Base-by-base conservation (phyloP, 108 stramenopile species). In the Mediolabrus comicus region DNA sequence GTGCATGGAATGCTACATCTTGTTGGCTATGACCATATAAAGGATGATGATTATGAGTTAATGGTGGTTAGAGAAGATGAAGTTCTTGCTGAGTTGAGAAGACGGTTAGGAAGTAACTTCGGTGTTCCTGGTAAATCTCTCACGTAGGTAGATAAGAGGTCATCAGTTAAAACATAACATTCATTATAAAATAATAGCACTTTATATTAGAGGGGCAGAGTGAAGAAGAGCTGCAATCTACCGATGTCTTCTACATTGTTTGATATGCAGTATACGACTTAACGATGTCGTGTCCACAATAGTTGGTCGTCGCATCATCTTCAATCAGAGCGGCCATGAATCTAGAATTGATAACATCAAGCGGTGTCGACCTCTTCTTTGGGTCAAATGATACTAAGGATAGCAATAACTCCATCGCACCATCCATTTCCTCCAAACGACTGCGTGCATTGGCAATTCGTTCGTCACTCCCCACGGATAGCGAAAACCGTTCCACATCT, bases 1-100 rank as follows among this genome's bases (percentile, higher is more conserved):
- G 86, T 97, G n/a, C 98, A 98, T 66, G 96, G 98, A 10, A 85
- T 98, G 88, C 73, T 97, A 12, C 98, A 98, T 77, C 74, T 98
- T 55, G 91, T 97, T 1, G 97, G 96, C 26, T 90, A 97, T 66
- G 98, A 98, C 81, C 98, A 98, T 72, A 91, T 92, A 57, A 87
- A 90, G 46, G 94, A 96, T 60, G 87, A 94, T 49, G 97, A 97
- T 52, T 97, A 92, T 75, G 89, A 96, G 71, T 70, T 83, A 29
- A 98, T 97, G 97, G 94, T 94, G 22, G 53, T 53, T 51, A 60
- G 65, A 57, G 97, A 98, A 59, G 96, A 97, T 67, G 74, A 86
- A 63, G 75, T 98, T 12, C 55, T 97, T 41, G 69, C 72, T 14
- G 85, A 88, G 52, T 70, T 92, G 62, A 71, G 53, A 39, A 46